Conservation (phyloP, 2,329 filamentous ascomycete genomes). For the Calonectria leucothoes region DNA sequence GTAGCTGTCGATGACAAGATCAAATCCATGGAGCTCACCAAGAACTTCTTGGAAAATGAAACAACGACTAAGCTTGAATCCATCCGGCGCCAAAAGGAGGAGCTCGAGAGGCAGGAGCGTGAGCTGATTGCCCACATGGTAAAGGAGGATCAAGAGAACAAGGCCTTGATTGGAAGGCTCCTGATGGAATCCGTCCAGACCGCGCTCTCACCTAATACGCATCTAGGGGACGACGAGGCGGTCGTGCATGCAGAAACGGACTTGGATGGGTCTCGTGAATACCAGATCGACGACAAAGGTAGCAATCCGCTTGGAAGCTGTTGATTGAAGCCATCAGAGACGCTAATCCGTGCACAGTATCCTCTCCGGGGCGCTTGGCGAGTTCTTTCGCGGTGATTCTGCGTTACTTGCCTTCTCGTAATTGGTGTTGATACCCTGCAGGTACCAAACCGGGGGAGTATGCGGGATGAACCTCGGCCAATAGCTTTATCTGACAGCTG, state of each 20-base stretch:
- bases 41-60: slow-evolving; percentile 6
- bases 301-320: neutral
- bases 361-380: neutral
- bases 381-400: neutral
- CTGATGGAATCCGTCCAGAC: neutral
- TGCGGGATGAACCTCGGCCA: neutral
- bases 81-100: neutral
- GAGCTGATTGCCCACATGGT: slow-evolving; percentile 7
- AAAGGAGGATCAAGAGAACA: neutral
- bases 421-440: neutral
- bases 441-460: neutral
- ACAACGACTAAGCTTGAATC: neutral
- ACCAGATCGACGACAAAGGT: neutral
- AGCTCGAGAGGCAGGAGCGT: neutral
- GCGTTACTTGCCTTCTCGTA: neutral
- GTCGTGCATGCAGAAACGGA: neutral
- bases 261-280: neutral
- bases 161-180: neutral
- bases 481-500: neutral
- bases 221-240: neutral
- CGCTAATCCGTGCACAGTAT: neutral
- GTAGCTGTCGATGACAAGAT: neutral
- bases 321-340: no score
- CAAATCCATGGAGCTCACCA: slow-evolving; percentile 1
- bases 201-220: neutral